Evolutionary conservation across 805 yeast genomes (phyloP), one percentile per base, ranked within the genome.

Genomic region (Schwanniomyces yamadae): DNA sequence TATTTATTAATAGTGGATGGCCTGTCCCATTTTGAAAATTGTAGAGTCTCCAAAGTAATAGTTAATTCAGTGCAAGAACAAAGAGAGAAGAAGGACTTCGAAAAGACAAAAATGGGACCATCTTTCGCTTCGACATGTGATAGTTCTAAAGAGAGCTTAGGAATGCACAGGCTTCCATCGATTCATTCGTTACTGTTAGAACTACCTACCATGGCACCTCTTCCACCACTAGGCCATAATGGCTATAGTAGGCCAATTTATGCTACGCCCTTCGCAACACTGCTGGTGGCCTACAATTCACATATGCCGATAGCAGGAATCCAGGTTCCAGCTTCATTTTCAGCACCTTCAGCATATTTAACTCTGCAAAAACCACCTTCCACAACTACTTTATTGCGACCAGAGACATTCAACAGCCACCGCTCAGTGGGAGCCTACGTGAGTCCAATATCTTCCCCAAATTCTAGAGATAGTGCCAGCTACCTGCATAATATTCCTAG

Each of bases 131-230:
- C 31, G 16, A 36, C 41, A 16, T 28, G 28, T 12, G 23, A 20
- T 13, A 25, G 16, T 12, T 14, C 28, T 20, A 27, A 23, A n/a
- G 38, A 34, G 21, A 24, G 33, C 11, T 22, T 26, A 8, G 33
- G 18, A 16, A n/a, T n/a, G n/a, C 36, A 29, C 34, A 44, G 39
- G 30, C 54, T 64, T 19, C 71, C 71, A 15, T 54, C 67, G 15
- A 62, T 64, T 33, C 61, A 54, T 36, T 51, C 62, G 28, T 59
- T 63, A 28, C 49, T 51, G 34, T 56, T 64, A 52, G 66, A 64
- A 29, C 47, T 62, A 39, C 62, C 62, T 6, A 22, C 54, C 46
- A 31, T 32, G 13, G 20, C 28, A 30, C 33, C 10, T 10, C 27
- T 32, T 12, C 36, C 40, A 3, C 36, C 42, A 23, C 24, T 39